Base-by-base conservation (phyloP, 306 rosid species). In the Heteromeles arbutifolia region DNA sequence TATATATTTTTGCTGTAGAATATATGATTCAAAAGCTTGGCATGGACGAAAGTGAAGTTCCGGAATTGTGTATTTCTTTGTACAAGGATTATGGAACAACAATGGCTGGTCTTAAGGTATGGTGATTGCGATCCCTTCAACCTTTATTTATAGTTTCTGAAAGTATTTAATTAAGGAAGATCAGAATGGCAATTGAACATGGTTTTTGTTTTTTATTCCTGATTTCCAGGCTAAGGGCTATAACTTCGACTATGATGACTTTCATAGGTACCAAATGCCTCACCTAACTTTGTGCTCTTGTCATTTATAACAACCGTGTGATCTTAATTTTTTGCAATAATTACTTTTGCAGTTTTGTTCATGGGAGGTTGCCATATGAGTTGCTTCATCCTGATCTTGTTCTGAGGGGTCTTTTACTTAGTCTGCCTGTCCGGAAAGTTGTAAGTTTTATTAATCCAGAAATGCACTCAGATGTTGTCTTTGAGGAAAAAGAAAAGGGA, bases 21-120 rank as follows among this genome's bases (percentile, higher is more conserved):
- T 94, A 78, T 81, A 94, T 94, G 96, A 67, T 80, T 76, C 64
- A 86, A 39, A 90, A 88, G 88, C 93, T 94, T 72, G 89, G 87
- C 37, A 87, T 91, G 29, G 91, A 94, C 43, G 86, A 85, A 79
- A 81, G 63, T 41, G 74, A 78, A 70, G 87, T 92, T 70, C 88
- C 92, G 31, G 87, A 90, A 41, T 74, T 90, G 69, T 81, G 87
- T 79, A 0, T 44, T 69, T 64, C 87, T 1, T 82, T 94, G 72
- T 94, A 94, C 81, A 90, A 85, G 90, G 78, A 77, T 48, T 92
- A 94, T 67, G 98, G 97, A 54, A 91, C 98, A 34, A 92, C 96
- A 29, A 45, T 94, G 97, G 98, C 98, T 62, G 97, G 97, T 81
- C 97, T 94, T 31, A 90, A 63, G 89, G 98, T 92, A 87, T 67